Evolutionary conservation across 2,329 filamentous ascomycete genomes (phyloP), one percentile per base, ranked within the genome.

Genomic region (Aspergillus aculeatus): DNA sequence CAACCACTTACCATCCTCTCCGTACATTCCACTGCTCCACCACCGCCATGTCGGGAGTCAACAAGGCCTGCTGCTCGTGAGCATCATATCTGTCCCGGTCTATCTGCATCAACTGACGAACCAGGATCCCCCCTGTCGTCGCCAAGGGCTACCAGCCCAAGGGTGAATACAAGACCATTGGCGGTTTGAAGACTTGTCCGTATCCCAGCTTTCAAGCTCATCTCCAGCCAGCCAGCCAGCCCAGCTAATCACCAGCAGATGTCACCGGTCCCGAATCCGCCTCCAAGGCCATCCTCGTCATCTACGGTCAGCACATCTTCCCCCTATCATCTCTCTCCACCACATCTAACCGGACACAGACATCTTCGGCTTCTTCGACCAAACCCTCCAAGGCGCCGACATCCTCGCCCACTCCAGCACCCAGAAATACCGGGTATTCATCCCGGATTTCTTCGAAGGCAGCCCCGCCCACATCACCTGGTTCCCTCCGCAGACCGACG

Each of bases 361-460:
- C 68, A 86, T 87, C 73, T 88, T 88, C 69, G 85, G 85, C 55
- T 87, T 84, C 80, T 87, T 84, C 74, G 79, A 80, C 10, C 85
- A 88, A 69, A 87, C 84, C 10, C 66, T 87, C 19, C 85, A 88
- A 68, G 85, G 85, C 50, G 84, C 85, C 63, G 85, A 88, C 66
- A 87, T 87, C 68, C 81, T 87, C 47, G 83, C 85, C 29, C 75
- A 78, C 66, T 78, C 81, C 35, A 81, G 88, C 82, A 76, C 84
- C 80, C 74, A 81, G 61, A 86, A 90, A 71, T 95, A 96, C 81
- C 87, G 87, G 67, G 90, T 96, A 66, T 92, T 93, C 78, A 93
- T 97, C 64, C 93, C 93, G 29, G 93, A 97, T 78, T 94, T 91
- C 83, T 96, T 96, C 80, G 84, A 90, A 61, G 92, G 91, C 73